Base-by-base conservation (phyloP, 2,329 filamentous ascomycete genomes). In the Herpotrichia juniperi region DNA sequence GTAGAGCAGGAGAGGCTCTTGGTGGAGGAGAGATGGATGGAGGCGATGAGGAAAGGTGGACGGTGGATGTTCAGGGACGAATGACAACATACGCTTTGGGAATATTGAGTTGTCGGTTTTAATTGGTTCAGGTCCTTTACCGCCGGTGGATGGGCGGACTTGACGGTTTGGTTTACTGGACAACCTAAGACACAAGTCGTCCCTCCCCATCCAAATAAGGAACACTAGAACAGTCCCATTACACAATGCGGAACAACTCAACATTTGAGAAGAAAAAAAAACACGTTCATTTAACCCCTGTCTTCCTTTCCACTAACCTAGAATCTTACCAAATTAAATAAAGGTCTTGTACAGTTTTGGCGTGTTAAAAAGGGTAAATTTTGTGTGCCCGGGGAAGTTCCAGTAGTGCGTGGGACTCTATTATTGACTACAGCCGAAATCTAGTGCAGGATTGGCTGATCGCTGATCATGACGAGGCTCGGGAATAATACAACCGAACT, bases 31-130 rank as follows among this genome's bases (percentile, higher is more conserved):
- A 83, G 92, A 66, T 89, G 91, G 74, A 81, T 87, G 44, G 92
- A 97, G 68, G 93, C 94, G 1, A 89, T 91, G 84, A 84, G 87
- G 26, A 83, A 84, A 2, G 86, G 84, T 4, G 93, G 93, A 0
- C 80, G 83, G 56, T 97, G 90, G 88, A 71, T 89, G 5, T 97
- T 96, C 67, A 83, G 84, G 58, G 93, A 97, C 71, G 34, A 37
- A 6, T 21, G 26, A 28, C 12, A 28, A 28, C 7, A 37, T 37
- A 14, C 4, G 3, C 11, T n/a, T n/a, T n/a, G n/a, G n/a, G n/a
- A n/a, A n/a, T n/a, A n/a, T n/a, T n/a, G n/a, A n/a, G n/a, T n/a
- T n/a, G n/a, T n/a, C n/a, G n/a, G n/a, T n/a, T n/a, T n/a, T n/a
- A n/a, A n/a, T n/a, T 31, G 28, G 28, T 31, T 9, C 28, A 31